Base-by-base conservation (phyloP, 2,329 filamentous ascomycete genomes). In the Aspergillus costaricaensis region DNA sequence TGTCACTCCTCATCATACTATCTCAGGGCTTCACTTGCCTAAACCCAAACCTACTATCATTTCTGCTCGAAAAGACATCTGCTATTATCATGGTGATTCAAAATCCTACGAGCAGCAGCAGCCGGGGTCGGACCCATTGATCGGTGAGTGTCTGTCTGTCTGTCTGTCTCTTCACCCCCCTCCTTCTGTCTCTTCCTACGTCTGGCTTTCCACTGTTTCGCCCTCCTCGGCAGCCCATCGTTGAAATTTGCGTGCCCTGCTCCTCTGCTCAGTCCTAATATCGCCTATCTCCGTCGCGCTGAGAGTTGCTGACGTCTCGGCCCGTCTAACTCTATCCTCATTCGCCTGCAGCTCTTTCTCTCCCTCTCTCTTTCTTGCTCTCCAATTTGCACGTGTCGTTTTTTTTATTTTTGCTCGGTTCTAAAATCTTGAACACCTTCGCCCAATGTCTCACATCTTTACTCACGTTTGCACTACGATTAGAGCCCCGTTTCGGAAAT, bases 281-380 rank as follows among this genome's bases (percentile, higher is more conserved):
- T n/a, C 32, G 32, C 32, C 38, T 55, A 47, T 55, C 53, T 44
- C 53, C 43, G 53, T 55, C 53, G 53, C 53, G 53, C 41, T 15
- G n/a, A 32, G n/a, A 32, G 38, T 55, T 47, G 32, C 53, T 44
- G 53, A 55, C 41, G 27, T 44, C 39, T 43, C 25, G 52, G 53
- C 23, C 53, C 51, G 41, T 39, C 10, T 36, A 14, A 41, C 21
- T 53, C 50, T 14, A 53, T 23, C 25, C 50, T 36, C 10, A 53
- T 53, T 53, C 50, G 50, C 53, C 15, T 10, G 10, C 27, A 30
- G 27, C 27, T 30, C 25, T 27, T 8, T 27, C 25, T 27, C 25
- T 27, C 25, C 7, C 2, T 27, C 25, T 27, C 25, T 27, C 25
- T 27, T 8, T 27, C 25, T 25, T 41, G n/a, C 23, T 21, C 53